Percentiles rank a stretch among this genome's conserved stretches.
phyloP scores from a whole-genome alignment of 129 eudicot genomes.

The Escallonia rubra region DNA sequence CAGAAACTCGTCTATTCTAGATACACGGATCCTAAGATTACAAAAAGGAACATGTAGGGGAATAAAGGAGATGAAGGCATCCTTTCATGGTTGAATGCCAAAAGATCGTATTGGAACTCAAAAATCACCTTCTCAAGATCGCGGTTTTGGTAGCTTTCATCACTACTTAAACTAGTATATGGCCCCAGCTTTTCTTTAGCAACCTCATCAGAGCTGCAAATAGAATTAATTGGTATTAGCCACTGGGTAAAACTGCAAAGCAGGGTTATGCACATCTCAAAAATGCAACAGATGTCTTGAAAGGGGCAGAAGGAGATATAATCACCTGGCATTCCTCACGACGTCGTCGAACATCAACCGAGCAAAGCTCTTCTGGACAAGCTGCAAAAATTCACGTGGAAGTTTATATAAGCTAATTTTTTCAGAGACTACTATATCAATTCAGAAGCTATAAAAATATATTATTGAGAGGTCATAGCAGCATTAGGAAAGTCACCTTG shows the following conservation, averaged over 20 bases:
- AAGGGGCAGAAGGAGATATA: conserved; percentile 1
- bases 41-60: no score
- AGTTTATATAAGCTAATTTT: conserved; percentile 11
- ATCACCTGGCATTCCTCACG: conserved; percentile 71
- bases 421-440: neutral
- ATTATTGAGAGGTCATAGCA: neutral
- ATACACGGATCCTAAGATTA: no score
- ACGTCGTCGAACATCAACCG: conserved; percentile 74
- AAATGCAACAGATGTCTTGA: neutral
- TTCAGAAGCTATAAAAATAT: neutral
- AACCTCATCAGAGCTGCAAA: conserved; percentile 71
- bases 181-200: conserved; percentile 83
- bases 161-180: conserved; percentile 55
- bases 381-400: conserved; percentile 53
- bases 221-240: conserved; percentile 10
- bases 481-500: conserved; percentile 51
- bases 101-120: neutral
- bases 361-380: conserved; percentile 98
- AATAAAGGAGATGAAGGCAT: no score
- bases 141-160: conserved; percentile 91
- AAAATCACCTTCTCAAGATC: conserved; percentile 94
- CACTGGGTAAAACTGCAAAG: neutral
- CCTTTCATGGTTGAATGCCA: neutral
- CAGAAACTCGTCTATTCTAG: no score
- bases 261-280: neutral